Evolutionary conservation across 257 asterid species (phyloP), one percentile per base, ranked within the genome.

Genomic region (Fraxinus excelsior): DNA sequence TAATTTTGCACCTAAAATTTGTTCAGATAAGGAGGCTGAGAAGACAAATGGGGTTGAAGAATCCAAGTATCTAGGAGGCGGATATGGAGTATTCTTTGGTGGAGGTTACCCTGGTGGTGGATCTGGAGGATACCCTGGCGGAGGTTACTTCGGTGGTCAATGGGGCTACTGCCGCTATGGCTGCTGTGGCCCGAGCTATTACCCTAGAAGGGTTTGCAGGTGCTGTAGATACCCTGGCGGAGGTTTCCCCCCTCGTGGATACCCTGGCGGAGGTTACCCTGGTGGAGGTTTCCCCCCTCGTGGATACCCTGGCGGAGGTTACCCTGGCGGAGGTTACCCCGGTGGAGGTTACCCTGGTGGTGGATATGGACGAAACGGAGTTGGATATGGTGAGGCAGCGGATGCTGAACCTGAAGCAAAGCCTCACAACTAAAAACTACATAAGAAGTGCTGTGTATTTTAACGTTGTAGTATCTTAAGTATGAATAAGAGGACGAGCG

Each of bases 401-500:
- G 83, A 80, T 64, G 83, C 46, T 21, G 72, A 44, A 19, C 14
- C 49, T 42, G 29, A 76, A 58, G 32, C 78, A 26, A 25, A 35
- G 60, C 78, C 71, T 6, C 66, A 65, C n/a, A 72, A 78, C 72
- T 56, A 56, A n/a, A 56, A n/a, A 21, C 58, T 1, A 14, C 21
- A 21, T 46, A 1, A 4, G 58, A 46, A 46, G 5, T 46, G 7
- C 21, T 14, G 58, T 46, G 8, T 16, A 1, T 46, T 46, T 13
- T 4, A 14, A 46, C 32, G n/a, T 46, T 16, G 58, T 46, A 3
- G 58, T 16, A 4, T 4, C 58, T 46, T 46, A 46, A 3, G 21
- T 46, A 68, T 35, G 72, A 68, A 68, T 68, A 34, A 68, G 72
- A 31, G 72, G 46, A 32, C 5, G 26, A 67, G 38, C 19, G 46